These are phyloP conservation scores for Themeda triandra DNA, from an alignment of 176 grass and related monocot genomes.

Conservation along the genomic window DNA sequence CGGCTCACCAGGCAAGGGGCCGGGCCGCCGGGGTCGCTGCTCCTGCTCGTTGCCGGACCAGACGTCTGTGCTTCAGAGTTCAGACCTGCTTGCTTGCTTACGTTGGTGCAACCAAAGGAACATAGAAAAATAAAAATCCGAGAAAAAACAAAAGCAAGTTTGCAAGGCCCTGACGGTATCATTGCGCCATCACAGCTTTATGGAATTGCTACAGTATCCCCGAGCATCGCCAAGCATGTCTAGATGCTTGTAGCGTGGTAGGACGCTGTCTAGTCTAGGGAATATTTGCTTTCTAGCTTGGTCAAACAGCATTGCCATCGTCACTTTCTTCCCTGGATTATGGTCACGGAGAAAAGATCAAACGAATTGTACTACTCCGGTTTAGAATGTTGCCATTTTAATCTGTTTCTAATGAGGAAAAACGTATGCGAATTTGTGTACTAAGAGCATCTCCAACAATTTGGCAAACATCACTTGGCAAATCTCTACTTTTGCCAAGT, in stretches of 20 bases:
- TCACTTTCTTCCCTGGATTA: background rate
- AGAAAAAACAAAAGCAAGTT: background rate
- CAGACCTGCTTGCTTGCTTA: background rate
- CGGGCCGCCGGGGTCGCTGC: too few relatives aligned
- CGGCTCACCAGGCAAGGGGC: background rate
- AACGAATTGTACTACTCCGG: background rate
- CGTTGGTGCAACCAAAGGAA: background rate
- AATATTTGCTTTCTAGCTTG: constrained; percentile 30
- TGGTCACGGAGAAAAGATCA: background rate
- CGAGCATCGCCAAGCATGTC: constrained; percentile 7
- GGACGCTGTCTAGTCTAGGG: background rate
- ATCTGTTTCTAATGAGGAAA: background rate
- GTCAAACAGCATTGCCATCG: constrained; percentile 7
- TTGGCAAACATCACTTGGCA: too few relatives aligned
- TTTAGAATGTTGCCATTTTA: background rate
- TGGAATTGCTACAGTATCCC: too few relatives aligned
- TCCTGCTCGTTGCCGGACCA: background rate
- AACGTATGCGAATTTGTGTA: background rate
- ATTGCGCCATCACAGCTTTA: constrained; percentile 10
- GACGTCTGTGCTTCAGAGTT: background rate
- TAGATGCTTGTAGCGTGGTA: background rate
- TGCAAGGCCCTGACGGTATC: background rate
- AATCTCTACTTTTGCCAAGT: too few relatives aligned
- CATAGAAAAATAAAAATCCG: background rate
- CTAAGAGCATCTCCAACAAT: too few relatives aligned